These are phyloP conservation scores for Heterobasidion annosum DNA, from an alignment of 1,284 basidiomycete species.

Conservation along the genomic window DNA sequence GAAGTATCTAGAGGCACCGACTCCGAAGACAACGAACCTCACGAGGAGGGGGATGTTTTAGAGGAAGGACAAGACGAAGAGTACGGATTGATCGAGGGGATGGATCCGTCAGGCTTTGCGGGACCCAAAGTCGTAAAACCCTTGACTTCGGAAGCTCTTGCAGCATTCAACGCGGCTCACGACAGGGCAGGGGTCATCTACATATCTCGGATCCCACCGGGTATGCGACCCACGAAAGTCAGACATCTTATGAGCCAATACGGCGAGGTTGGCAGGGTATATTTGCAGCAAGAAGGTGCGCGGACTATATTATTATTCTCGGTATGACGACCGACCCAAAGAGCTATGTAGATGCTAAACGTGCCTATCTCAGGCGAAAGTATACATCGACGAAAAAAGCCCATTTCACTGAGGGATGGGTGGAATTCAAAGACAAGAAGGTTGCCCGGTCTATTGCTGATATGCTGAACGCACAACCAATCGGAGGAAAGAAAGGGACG, in stretches of 20 bases:
- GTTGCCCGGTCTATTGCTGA: conserved; percentile 86
- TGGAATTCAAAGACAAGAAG: conserved; percentile 93
- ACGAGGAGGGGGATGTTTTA: background rate
- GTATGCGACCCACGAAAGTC: conserved; percentile 96
- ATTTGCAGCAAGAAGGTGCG: conserved; percentile 79
- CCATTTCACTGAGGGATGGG: conserved; percentile 95
- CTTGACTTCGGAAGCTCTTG: conserved; percentile 61
- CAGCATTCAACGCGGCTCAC: conserved; percentile 60
- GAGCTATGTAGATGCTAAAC: conserved; percentile 54
- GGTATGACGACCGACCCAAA: background rate
- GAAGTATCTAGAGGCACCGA: background rate
- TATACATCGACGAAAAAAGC: conserved; percentile 76
- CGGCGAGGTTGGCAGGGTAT: conserved; percentile 81
- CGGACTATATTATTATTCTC: background rate
- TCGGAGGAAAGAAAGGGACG: conserved; percentile 89
- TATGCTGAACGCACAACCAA: conserved; percentile 94
- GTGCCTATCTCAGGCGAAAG: conserved; percentile 68
- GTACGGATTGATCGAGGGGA: conserved; percentile 27
- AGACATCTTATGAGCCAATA: conserved; percentile 85
- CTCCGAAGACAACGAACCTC: background rate
- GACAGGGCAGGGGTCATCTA: conserved; percentile 82
- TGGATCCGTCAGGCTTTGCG: conserved; percentile 50
- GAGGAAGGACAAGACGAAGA: conserved; percentile 12
- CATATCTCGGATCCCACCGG: conserved; percentile 95
- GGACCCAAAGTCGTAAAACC: conserved; percentile 60